Evolutionary conservation across 495 filamentous ascomycete species (phyloP).

Genomic region (Podospora pseudocomata): DNA sequence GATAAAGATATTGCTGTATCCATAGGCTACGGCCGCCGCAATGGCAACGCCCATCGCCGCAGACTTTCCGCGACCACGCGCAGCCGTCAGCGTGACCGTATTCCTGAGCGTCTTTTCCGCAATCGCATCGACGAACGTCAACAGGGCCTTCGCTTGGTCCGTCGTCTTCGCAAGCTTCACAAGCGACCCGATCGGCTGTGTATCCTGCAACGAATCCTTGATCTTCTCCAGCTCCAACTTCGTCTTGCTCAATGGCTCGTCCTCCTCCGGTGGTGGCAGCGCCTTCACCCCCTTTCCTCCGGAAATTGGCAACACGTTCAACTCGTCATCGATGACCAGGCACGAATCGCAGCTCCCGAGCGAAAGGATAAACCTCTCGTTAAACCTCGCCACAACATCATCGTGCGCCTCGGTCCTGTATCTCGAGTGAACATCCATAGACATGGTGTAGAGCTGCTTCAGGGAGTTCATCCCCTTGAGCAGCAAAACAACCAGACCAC

Average conservation of each 20-base stretch:
- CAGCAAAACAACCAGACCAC: constrained; percentile 83
- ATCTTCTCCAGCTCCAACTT: constrained; percentile 77
- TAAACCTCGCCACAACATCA: constrained; percentile 94
- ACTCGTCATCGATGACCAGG: constrained; percentile 93
- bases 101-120: constrained; percentile 91
- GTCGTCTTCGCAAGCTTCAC: constrained; percentile 81
- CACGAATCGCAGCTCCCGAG: constrained; percentile 91
- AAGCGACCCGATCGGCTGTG: constrained; percentile 79
- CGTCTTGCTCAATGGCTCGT: constrained; percentile 61
- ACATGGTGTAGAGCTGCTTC: constrained; percentile 94
- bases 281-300: constrained; percentile 90
- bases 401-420: constrained; percentile 96
- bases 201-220: constrained; percentile 80
- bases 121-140: constrained; percentile 95
- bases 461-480: constrained; percentile 95
- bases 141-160: constrained; percentile 90
- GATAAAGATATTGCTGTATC: constrained; percentile 99
- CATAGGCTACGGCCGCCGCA: constrained; percentile 88
- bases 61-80: constrained; percentile 94
- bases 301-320: constrained; percentile 96
- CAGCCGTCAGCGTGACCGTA: constrained; percentile 91
- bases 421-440: constrained; percentile 96
- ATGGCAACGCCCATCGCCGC: constrained; percentile 92
- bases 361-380: constrained; percentile 94
- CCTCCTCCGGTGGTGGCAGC: constrained; percentile 67